Evolutionary conservation across 805 yeast species (phyloP).

Genomic region (Candida saitoana): DNA sequence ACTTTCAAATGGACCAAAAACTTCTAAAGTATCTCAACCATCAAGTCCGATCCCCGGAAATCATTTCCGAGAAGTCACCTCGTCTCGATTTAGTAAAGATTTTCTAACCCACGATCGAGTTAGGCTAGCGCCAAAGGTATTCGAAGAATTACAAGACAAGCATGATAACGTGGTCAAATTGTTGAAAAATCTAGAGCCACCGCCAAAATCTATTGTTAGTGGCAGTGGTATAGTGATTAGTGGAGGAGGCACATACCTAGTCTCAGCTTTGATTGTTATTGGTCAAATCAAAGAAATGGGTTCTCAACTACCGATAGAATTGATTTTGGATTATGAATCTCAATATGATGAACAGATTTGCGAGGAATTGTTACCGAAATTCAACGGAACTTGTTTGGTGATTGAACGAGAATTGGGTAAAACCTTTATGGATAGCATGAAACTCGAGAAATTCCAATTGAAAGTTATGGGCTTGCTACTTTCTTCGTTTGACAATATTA

Average conservation of each 20-base stretch:
- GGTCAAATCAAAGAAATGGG: conserved; percentile 30
- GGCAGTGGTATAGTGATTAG: conserved; percentile 37
- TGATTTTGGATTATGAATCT: conserved; percentile 21
- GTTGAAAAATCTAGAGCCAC: conserved; percentile 21
- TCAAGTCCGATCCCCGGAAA: conserved; percentile 1
- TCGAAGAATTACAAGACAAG: conserved; percentile 17
- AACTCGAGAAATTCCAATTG: conserved; percentile 21
- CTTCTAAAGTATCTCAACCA: not conserved
- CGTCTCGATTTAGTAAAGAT: not conserved
- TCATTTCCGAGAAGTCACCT: conserved; percentile 1
- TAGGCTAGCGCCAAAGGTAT: conserved; percentile 1
- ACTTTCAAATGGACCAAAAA: conserved; percentile 2
- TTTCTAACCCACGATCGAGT: conserved; percentile 1
- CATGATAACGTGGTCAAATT: conserved; percentile 25
- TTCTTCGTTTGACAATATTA: conserved; percentile 30
- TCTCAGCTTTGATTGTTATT: conserved; percentile 26
- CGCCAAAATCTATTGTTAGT: conserved; percentile 20
- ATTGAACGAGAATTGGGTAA: conserved; percentile 23
- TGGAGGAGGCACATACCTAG: conserved; percentile 24
- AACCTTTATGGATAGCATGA: conserved; percentile 15
- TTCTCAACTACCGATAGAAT: conserved; percentile 31
- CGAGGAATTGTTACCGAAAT: conserved; percentile 20
- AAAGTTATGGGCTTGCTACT: conserved; percentile 30
- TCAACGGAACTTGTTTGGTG: conserved; percentile 25
- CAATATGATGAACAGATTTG: conserved; percentile 26